These are phyloP conservation scores for Termitomyces sp. DNA, from an alignment of 768 basidiomycete species.

Conservation along the genomic window DNA sequence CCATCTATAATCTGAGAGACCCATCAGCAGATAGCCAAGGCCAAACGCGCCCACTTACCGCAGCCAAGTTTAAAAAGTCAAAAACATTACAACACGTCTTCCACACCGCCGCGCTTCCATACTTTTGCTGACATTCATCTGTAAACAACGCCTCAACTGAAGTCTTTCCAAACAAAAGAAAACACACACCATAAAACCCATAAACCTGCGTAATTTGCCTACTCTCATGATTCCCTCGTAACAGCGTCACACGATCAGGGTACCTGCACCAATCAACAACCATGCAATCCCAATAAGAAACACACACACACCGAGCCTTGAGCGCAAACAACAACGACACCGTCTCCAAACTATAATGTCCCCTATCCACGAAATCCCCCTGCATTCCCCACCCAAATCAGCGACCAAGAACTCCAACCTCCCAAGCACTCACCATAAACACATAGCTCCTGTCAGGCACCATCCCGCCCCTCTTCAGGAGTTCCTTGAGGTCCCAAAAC, in stretches of 20 bases:
- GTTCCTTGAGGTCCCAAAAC: constrained; percentile 93
- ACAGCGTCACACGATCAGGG: constrained; percentile 86
- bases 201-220: constrained; percentile 98
- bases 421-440: constrained; percentile 81
- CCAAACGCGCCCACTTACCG: constrained; percentile 44
- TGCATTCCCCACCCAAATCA: constrained; percentile 25
- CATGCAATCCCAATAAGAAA: neutral
- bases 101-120: constrained; percentile 93
- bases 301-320: constrained; percentile 68
- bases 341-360: constrained; percentile 94
- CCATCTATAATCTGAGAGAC: constrained; percentile 85
- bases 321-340: constrained; percentile 84
- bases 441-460: constrained; percentile 90
- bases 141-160: neutral
- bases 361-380: constrained; percentile 98
- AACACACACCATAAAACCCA: constrained; percentile 85
- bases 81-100: constrained; percentile 97
- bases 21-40: neutral
- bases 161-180: neutral
- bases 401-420: constrained; percentile 18
- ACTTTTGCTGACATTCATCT: constrained; percentile 99
- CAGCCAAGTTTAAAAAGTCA: constrained; percentile 92
- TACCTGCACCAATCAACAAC: constrained; percentile 45
- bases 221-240: constrained; percentile 95
- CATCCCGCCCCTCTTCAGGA: constrained; percentile 80